These are phyloP conservation scores for Ophiocordyceps camponoti-saundersi DNA, from an alignment of 2,329 filamentous ascomycete species.

Conservation along the genomic window DNA sequence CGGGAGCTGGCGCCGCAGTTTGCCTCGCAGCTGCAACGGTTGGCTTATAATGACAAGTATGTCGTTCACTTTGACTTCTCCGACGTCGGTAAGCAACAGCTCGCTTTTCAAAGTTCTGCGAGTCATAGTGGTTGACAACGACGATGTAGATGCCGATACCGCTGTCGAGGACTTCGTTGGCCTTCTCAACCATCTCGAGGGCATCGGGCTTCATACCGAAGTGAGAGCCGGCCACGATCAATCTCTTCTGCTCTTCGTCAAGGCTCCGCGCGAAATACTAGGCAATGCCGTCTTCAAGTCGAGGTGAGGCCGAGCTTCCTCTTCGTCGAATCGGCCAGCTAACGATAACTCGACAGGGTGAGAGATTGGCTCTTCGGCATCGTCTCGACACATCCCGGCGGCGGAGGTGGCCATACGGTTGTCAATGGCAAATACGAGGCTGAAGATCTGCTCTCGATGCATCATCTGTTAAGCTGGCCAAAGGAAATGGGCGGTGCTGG, in stretches of 20 bases:
- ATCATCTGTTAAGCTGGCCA: slow-evolving; percentile 46
- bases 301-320: neutral
- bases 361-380: slow-evolving; percentile 63
- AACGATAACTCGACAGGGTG: slow-evolving; percentile 27
- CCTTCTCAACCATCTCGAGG: slow-evolving; percentile 41
- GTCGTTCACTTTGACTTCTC: slow-evolving; percentile 21
- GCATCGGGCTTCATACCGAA: slow-evolving; percentile 50
- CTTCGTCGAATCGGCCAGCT: too few species aligned
- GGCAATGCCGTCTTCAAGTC: slow-evolving; percentile 46
- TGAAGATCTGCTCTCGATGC: slow-evolving; percentile 53
- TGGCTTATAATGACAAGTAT: slow-evolving; percentile 19
- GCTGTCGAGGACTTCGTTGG: slow-evolving; percentile 16
- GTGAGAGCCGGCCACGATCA: slow-evolving; percentile 54
- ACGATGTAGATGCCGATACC: slow-evolving; percentile 13
- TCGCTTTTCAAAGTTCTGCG: neutral
- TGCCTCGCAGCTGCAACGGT: neutral
- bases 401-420: slow-evolving; percentile 33
- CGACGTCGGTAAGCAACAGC: slow-evolving; percentile 13
- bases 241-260: slow-evolving; percentile 50
- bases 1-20: slow-evolving; percentile 1
- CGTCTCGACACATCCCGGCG: slow-evolving; percentile 41
- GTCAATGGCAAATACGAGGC: slow-evolving; percentile 36
- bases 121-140: neutral
- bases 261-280: slow-evolving; percentile 44
- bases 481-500: slow-evolving; percentile 43